A percentile compares a stretch with the other conserved stretches of the same genome.
Evolutionary conservation across 306 rosid species (phyloP).

Genomic region (barrel medic (Medicago truncatula)): DNA sequence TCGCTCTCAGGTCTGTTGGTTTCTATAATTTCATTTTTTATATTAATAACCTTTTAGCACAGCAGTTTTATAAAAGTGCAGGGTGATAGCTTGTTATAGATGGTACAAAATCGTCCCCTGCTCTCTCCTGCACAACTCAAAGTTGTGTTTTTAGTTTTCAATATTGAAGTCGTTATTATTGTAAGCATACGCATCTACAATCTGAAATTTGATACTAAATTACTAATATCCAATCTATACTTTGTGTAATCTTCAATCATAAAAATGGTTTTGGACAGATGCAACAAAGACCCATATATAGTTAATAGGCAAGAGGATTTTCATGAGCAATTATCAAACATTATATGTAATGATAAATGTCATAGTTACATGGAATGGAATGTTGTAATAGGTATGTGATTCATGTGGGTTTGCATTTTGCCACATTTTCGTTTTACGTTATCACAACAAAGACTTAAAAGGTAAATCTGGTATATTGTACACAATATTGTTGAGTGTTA

Average conservation of each 20-base stretch:
- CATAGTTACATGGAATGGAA: not conserved
- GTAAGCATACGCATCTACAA: not conserved
- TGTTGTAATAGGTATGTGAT: not conserved
- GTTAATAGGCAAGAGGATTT: slow-evolving; percentile 18
- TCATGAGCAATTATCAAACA: not conserved
- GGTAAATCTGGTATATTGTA: not conserved
- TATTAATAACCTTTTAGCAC: not conserved
- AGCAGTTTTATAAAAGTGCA: not conserved
- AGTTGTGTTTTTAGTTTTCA: slow-evolving; percentile 1
- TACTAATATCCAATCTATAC: slow-evolving; percentile 1
- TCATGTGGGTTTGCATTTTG: not conserved
- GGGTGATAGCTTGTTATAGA: not conserved
- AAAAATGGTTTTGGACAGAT: not conserved
- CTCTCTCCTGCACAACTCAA: not conserved
- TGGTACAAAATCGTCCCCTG: not conserved
- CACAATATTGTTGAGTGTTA: not conserved
- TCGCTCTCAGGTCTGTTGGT: slow-evolving; percentile 74
- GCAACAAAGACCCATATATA: not conserved
- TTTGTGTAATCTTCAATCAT: not conserved
- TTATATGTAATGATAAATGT: not conserved
- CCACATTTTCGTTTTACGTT: not conserved
- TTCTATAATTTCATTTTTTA: not conserved
- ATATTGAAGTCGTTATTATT: slow-evolving; percentile 9
- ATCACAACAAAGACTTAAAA: not conserved
- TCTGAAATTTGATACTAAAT: slow-evolving; percentile 7